These are phyloP conservation scores for Aureobasidium leucospermi DNA, from an alignment of 2,329 filamentous ascomycete species.

Conservation along the genomic window DNA sequence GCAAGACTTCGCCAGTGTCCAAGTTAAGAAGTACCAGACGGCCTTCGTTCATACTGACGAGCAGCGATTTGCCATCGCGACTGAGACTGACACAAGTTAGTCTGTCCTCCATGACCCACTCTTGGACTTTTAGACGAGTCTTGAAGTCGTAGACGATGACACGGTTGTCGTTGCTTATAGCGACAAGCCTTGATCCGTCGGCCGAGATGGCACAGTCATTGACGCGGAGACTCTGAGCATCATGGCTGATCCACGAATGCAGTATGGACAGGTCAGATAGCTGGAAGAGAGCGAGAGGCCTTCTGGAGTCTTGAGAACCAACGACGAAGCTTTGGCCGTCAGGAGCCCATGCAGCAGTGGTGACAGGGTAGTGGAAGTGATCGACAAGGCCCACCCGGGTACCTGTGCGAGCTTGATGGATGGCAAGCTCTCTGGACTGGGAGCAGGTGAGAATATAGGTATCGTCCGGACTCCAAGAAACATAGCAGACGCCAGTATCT, in stretches of 20 bases:
- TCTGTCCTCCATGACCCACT: constrained; percentile 60
- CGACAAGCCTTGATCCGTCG: constrained; percentile 72
- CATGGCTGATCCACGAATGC: constrained; percentile 12
- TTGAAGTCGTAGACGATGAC: constrained; percentile 76
- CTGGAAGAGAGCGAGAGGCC: constrained; percentile 54
- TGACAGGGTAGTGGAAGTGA: constrained; percentile 76
- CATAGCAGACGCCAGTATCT: constrained; percentile 59
- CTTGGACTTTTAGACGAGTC: constrained; percentile 68
- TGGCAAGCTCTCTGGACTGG: constrained; percentile 28
- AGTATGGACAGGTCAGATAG: constrained; percentile 12
- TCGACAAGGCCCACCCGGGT: constrained; percentile 55
- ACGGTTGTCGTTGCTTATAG: constrained; percentile 61
- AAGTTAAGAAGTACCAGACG: constrained; percentile 75
- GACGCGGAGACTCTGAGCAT: constrained; percentile 44
- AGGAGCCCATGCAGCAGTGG: constrained; percentile 79
- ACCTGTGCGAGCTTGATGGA: constrained; percentile 42
- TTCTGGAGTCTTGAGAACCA: constrained; percentile 62
- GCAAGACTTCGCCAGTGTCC: constrained; percentile 57
- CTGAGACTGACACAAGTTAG: constrained; percentile 77
- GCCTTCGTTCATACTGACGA: constrained; percentile 74
- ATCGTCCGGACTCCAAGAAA: constrained; percentile 91
- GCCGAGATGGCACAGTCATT: constrained; percentile 79
- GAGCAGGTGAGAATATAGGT: constrained; percentile 75
- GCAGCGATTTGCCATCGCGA: constrained; percentile 68
- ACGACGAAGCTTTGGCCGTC: constrained; percentile 73